A percentile compares a stretch with the other conserved stretches of the same genome.
Conservation (phyloP, 139 green algal genomes). For the Chlamydomonas applanata region DNA sequence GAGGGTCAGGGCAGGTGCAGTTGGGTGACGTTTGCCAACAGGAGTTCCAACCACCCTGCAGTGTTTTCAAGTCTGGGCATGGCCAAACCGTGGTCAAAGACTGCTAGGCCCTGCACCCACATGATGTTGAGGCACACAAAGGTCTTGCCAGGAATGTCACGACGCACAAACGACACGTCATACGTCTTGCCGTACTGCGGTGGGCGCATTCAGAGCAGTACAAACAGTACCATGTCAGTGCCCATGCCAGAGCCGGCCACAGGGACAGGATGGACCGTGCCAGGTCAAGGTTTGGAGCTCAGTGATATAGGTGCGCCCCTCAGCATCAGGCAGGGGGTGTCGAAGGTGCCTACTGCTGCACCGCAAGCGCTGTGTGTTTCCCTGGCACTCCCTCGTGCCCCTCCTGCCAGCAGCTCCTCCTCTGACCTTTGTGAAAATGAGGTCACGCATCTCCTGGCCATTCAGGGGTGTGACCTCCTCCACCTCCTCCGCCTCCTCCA, state of each 20-base stretch:
- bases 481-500: conserved; percentile 37
- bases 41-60: background rate
- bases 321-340: no score
- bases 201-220: no score
- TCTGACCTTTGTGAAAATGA: conserved; percentile 40
- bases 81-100: background rate
- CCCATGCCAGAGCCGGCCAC: no score
- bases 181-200: conserved; percentile 43
- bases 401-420: no score
- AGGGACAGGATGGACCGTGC: no score
- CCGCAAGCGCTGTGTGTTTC: no score
- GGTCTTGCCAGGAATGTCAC: conserved; percentile 51
- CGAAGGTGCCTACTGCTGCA: no score
- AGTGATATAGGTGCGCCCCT: no score
- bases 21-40: background rate
- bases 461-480: conserved; percentile 14
- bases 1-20: background rate
- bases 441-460: conserved; percentile 38
- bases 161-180: conserved; percentile 48
- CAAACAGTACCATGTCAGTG: no score
- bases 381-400: no score
- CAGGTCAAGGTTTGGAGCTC: no score
- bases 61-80: background rate
- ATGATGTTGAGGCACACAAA: conserved; percentile 44
- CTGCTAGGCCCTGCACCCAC: background rate